These are phyloP conservation scores for Hericium coralloides DNA, from an alignment of 768 basidiomycete species.

Conservation along the genomic window DNA sequence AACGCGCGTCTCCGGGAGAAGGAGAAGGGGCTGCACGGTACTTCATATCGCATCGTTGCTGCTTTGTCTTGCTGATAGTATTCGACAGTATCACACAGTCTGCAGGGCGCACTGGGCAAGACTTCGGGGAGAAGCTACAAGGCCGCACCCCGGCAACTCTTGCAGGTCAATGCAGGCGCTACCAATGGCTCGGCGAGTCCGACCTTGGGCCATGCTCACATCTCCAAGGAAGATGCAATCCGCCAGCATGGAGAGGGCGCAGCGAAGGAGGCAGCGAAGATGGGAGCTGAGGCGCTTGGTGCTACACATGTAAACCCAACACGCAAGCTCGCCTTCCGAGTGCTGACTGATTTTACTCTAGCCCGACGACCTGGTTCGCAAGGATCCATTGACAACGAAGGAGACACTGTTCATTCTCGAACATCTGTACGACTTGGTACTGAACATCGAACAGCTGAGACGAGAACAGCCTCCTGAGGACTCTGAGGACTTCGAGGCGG, in stretches of 20 bases:
- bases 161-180: constrained; percentile 69
- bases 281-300: constrained; percentile 62
- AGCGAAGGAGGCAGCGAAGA: constrained; percentile 64
- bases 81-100: constrained; percentile 52
- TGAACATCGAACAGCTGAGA: constrained; percentile 79
- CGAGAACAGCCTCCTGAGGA: constrained; percentile 68
- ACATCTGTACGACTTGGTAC: constrained; percentile 72
- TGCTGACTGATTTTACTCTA: constrained; percentile 17
- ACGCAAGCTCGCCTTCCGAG: neutral
- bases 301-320: constrained; percentile 39
- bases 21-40: constrained; percentile 61
- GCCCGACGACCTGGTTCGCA: constrained; percentile 54
- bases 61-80: constrained; percentile 1
- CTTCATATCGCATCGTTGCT: constrained; percentile 21
- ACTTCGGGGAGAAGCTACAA: constrained; percentile 91
- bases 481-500: constrained; percentile 31
- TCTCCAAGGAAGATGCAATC: constrained; percentile 45
- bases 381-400: constrained; percentile 70
- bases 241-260: constrained; percentile 41
- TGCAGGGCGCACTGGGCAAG: constrained; percentile 91
- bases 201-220: constrained; percentile 37
- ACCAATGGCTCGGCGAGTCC: constrained; percentile 28
- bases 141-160: constrained; percentile 91
- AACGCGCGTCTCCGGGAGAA: constrained; percentile 82
- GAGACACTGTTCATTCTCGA: constrained; percentile 77